Base-by-base conservation (phyloP, 768 basidiomycete species). In the Boletales sp. region DNA sequence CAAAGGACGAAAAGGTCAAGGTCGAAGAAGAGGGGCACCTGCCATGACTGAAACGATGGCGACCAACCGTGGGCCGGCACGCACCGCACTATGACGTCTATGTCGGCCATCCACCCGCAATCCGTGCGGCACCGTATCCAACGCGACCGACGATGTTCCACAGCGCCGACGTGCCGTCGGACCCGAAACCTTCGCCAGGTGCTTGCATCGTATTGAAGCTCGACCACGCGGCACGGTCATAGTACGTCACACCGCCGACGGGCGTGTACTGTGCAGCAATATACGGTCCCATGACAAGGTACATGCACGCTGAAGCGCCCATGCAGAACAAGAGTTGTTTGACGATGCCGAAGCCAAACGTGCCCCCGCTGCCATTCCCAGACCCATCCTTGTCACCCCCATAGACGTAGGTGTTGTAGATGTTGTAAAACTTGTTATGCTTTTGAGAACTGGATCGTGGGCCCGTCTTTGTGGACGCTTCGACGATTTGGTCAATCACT, bases 71-170 rank as follows among this genome's bases (percentile, higher is more conserved):
- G 24, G 5, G 51, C 34, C 15, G 34, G 12, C 6, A 13, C 15
- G 34, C 34, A 19, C 13, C 12, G 13, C 24, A 9, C 21, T 11
- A 31, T 24, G 37, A 43, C 40, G 11, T n/a, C 43, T 71, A 88
- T 48, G 86, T 87, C 41, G 87, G 88, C 84, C 85, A 89, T 12
- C 88, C 88, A 41, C 86, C 75, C 11, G 82, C 85, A 31, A 86
- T 81, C 56, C 88, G 72, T 27, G 84, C 88, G 27, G 87, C 88
- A 10, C 86, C 87, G 40, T 84, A 84, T 5, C 84, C 83, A 10
- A 91, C 78, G 13, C 85, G 72, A 12, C 86, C 86, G 45, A 91
- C 59, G 56, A 89, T 74, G 51, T 71, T 79, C 86, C 86, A 89
- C 40, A 89, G 74, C 11, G 78, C 78, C 17, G 77, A 73, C 2